Conservation (phyloP, 257 asterid species). For the Marsdenia floribunda region DNA sequence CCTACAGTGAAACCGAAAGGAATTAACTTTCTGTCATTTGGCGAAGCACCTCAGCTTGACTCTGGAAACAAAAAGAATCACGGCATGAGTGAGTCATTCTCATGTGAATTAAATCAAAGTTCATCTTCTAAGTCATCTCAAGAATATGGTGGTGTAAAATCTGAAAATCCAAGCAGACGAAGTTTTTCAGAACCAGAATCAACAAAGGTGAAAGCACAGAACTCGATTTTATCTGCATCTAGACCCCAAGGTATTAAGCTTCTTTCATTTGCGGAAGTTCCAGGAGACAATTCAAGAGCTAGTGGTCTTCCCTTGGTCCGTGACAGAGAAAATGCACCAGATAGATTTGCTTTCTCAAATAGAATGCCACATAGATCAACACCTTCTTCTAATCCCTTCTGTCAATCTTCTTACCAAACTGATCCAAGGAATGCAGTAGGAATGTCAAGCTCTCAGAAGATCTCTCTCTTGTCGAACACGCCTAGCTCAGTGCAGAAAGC, state of each 20-base stretch:
- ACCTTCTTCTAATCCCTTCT: constrained; percentile 23
- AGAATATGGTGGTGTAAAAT: constrained; percentile 18
- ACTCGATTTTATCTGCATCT: constrained; percentile 17
- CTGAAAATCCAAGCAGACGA: constrained; percentile 23
- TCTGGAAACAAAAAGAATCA: constrained; percentile 28
- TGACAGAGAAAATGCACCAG: constrained; percentile 20
- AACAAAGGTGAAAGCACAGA: constrained; percentile 13
- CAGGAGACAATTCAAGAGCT: constrained; percentile 18
- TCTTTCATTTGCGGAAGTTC: constrained; percentile 25
- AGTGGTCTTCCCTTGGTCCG: constrained; percentile 18
- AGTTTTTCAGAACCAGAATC: constrained; percentile 12
- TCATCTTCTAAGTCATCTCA: constrained; percentile 18
- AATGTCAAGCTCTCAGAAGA: constrained; percentile 30
- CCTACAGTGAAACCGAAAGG: constrained; percentile 54
- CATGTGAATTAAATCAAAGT: constrained; percentile 18
- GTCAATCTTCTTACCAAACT: constrained; percentile 24
- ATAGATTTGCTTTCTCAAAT: constrained; percentile 21
- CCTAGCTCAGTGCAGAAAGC: constrained; percentile 54
- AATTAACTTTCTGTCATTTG: constrained; percentile 75
- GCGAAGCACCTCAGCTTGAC: constrained; percentile 39
- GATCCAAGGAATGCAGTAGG: constrained; percentile 22
- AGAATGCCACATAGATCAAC: constrained; percentile 14
- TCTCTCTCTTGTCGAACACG: constrained; percentile 33
- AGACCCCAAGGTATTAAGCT: constrained; percentile 31
- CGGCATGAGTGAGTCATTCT: constrained; percentile 27